Percentiles rank a stretch among this genome's conserved stretches.
Evolutionary conservation across 768 basidiomycete species (phyloP).

Genomic region (Auriscalpium orientale): DNA sequence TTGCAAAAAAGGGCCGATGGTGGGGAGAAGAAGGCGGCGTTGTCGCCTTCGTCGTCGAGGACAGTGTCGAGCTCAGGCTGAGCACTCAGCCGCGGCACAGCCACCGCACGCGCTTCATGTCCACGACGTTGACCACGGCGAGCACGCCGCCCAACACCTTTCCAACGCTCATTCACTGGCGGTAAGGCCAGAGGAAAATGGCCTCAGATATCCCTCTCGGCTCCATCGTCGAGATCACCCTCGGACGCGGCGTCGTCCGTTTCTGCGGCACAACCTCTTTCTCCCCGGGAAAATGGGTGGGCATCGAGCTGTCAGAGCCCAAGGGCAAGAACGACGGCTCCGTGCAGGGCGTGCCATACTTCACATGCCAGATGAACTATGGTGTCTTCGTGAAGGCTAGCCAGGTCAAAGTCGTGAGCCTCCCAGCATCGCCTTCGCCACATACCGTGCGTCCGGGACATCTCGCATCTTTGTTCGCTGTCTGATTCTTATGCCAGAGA

Average conservation of each 20-base stretch:
- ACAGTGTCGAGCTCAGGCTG: not conserved
- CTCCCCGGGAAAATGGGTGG: conserved; percentile 89
- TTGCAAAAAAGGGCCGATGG: not conserved
- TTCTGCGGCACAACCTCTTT: conserved; percentile 83
- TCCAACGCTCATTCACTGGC: not conserved
- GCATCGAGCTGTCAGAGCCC: conserved; percentile 75
- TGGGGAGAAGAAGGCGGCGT: not conserved
- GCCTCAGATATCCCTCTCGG: conserved; percentile 47
- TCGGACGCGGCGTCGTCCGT: conserved; percentile 78
- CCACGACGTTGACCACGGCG: not conserved
- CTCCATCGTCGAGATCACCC: conserved; percentile 70
- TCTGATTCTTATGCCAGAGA: not conserved
- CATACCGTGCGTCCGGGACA: not conserved
- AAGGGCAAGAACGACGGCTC: conserved; percentile 96
- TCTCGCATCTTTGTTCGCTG: not conserved
- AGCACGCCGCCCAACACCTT: not conserved
- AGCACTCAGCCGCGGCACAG: not conserved
- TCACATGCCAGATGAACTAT: conserved; percentile 63
- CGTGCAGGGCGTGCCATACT: conserved; percentile 74
- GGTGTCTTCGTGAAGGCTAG: conserved; percentile 89
- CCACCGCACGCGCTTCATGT: not conserved
- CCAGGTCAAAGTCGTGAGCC: conserved; percentile 64
- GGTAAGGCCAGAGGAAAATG: not conserved
- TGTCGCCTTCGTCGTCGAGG: not conserved
- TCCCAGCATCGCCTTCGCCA: not conserved